Conservation (phyloP, 164 flowering plant genomes). For the Aristolochia californica region DNA sequence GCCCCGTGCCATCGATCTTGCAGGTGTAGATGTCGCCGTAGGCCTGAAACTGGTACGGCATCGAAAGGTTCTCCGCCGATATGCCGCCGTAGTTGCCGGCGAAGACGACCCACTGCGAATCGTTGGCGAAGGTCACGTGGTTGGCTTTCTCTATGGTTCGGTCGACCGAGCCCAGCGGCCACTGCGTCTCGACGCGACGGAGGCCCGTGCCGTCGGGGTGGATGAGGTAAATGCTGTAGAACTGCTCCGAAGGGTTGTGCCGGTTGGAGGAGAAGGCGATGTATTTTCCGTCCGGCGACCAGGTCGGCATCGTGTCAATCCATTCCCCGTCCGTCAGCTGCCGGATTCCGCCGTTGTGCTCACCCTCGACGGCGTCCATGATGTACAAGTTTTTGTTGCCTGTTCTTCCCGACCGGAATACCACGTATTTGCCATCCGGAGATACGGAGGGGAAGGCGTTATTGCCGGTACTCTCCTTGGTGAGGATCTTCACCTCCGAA, state of each 20-base stretch:
- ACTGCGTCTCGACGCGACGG: constrained; percentile 18
- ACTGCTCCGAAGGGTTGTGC: constrained; percentile 36
- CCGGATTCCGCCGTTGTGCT: constrained; percentile 46
- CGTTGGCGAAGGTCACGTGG: constrained; percentile 66
- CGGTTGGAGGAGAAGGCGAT: constrained; percentile 82
- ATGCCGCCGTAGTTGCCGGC: constrained; percentile 56
- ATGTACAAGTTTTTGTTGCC: constrained; percentile 75
- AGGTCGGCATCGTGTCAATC: constrained; percentile 90
- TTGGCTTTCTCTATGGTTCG: constrained; percentile 61
- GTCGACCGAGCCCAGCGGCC: constrained; percentile 19
- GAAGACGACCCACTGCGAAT: constrained; percentile 67
- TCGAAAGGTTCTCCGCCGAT: constrained; percentile 64
- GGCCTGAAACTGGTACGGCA: constrained; percentile 82
- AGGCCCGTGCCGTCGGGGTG: constrained; percentile 14
- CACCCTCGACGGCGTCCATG: constrained; percentile 65
- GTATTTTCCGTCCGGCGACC: constrained; percentile 76
- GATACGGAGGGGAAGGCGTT: constrained; percentile 84
- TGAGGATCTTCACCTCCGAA: constrained; percentile 43
- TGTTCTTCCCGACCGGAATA: constrained; percentile 72
- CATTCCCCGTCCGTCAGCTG: constrained; percentile 72
- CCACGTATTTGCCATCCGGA: constrained; percentile 64
- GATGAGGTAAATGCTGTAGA: constrained; percentile 31
- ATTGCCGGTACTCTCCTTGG: constrained; percentile 62
- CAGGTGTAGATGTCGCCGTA: constrained; percentile 56
- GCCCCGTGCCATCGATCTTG: constrained; percentile 61